These are phyloP conservation scores for Tetrahymena elliotti DNA, from an alignment of 73 alveolate species.

Conservation along the genomic window DNA sequence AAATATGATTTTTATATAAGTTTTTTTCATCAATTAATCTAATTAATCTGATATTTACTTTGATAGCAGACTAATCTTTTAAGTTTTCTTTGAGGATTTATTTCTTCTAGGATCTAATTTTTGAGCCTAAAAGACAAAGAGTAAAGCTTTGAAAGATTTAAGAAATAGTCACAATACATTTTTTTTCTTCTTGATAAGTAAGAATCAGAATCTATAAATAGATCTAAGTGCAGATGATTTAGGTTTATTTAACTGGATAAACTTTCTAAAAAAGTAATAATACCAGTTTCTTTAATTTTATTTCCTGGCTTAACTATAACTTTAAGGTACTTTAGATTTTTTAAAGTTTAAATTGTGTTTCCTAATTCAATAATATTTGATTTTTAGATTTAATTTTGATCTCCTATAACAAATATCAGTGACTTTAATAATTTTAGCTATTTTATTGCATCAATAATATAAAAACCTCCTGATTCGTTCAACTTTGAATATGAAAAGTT, in stretches of 20 bases:
- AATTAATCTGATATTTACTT: background rate
- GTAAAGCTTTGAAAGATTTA: background rate
- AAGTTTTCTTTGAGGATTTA: background rate
- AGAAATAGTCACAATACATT: background rate
- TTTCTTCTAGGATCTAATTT: background rate
- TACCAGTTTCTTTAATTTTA: background rate
- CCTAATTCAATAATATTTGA: background rate
- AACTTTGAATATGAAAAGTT: background rate
- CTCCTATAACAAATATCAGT: background rate
- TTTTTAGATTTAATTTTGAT: background rate
- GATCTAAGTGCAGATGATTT: background rate
- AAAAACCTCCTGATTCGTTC: background rate
- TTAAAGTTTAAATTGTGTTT: too few species aligned
- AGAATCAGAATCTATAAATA: background rate
- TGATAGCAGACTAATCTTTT: background rate
- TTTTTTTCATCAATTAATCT: background rate
- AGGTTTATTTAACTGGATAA: background rate
- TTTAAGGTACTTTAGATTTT: background rate
- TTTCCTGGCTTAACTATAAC: background rate
- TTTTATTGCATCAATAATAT: background rate
- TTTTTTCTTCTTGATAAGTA: background rate
- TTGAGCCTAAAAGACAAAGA: background rate
- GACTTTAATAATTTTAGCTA: too few species aligned
- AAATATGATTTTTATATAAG: too few species aligned
- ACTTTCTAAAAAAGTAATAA: background rate